Conservation (phyloP, 768 basidiomycete species). For the Tulasnella sp. region DNA sequence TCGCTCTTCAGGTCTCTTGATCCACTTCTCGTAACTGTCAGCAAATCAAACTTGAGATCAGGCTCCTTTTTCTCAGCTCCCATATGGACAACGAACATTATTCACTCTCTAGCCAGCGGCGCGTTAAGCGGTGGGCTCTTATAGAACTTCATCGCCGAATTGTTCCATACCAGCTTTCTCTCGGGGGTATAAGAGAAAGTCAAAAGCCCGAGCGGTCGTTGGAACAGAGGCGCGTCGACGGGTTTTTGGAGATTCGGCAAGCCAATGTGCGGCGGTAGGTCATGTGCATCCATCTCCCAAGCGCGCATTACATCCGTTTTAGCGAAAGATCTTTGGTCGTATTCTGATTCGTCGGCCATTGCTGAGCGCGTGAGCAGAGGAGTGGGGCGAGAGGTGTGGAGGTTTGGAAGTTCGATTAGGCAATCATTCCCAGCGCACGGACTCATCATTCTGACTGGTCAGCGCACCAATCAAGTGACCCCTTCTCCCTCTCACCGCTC, state of each 20-base stretch:
- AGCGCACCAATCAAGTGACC: neutral
- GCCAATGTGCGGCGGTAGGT: neutral
- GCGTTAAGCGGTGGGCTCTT: conserved; percentile 54
- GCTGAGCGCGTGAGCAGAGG: neutral
- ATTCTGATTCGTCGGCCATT: neutral
- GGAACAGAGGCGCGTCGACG: conserved; percentile 4
- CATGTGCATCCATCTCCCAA: neutral
- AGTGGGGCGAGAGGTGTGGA: neutral
- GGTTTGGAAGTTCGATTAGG: neutral
- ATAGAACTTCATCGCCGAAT: conserved; percentile 62
- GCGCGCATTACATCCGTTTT: neutral
- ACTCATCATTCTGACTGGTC: neutral
- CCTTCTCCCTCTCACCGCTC: neutral
- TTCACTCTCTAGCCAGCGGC: conserved; percentile 3
- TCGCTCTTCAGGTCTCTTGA: conserved; percentile 48
- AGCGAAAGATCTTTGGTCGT: too few relatives aligned
- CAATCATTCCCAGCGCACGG: neutral
- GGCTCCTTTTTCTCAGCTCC: neutral
- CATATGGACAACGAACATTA: neutral
- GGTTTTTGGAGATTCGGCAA: neutral
- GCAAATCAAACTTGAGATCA: conserved; percentile 16
- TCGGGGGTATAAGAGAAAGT: conserved; percentile 13
- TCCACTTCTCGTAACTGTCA: conserved; percentile 66
- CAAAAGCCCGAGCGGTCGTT: conserved; percentile 5
- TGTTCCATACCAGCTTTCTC: conserved; percentile 47